Conservation (phyloP, 2,329 filamentous ascomycete species). For the Aureobasidium uvarum region DNA sequence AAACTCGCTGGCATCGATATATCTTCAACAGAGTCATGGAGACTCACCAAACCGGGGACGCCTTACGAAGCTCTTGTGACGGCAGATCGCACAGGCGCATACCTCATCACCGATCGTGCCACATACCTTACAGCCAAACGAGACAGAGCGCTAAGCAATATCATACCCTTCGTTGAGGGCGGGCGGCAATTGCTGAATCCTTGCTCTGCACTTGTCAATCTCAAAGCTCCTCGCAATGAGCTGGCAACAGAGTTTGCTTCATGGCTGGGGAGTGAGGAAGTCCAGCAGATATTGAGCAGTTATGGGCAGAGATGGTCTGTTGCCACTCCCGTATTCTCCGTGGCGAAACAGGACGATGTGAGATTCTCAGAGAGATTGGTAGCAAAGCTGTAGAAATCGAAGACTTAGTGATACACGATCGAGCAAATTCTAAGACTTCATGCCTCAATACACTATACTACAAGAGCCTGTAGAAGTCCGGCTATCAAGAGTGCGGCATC, state of each 20-base stretch:
- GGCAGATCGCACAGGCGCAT: constrained; percentile 30
- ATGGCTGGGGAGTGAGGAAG: constrained; percentile 28
- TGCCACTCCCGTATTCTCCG: not conserved
- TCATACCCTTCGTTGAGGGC: constrained; percentile 30
- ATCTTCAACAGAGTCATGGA: constrained; percentile 20
- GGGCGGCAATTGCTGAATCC: constrained; percentile 31
- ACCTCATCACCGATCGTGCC: constrained; percentile 32
- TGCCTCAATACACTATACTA: too few relatives aligned
- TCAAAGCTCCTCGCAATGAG: not conserved
- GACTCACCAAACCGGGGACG: constrained; percentile 27
- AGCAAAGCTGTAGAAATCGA: not conserved
- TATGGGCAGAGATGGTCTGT: constrained; percentile 31
- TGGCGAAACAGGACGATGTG: not conserved
- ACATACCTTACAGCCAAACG: constrained; percentile 32
- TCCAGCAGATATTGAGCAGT: constrained; percentile 28
- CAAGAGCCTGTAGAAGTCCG: too few relatives aligned
- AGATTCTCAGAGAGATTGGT: not conserved
- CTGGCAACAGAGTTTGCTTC: constrained; percentile 29
- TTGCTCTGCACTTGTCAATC: constrained; percentile 31
- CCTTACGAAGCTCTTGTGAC: constrained; percentile 32
- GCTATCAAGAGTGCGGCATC: too few relatives aligned
- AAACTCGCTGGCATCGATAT: constrained; percentile 24
- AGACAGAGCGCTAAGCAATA: constrained; percentile 27
- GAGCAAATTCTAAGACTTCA: too few relatives aligned
- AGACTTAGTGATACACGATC: too few relatives aligned